phyloP scores from a whole-genome alignment of 2,329 filamentous ascomycete species.

The Pezizomycotina sp. region DNA sequence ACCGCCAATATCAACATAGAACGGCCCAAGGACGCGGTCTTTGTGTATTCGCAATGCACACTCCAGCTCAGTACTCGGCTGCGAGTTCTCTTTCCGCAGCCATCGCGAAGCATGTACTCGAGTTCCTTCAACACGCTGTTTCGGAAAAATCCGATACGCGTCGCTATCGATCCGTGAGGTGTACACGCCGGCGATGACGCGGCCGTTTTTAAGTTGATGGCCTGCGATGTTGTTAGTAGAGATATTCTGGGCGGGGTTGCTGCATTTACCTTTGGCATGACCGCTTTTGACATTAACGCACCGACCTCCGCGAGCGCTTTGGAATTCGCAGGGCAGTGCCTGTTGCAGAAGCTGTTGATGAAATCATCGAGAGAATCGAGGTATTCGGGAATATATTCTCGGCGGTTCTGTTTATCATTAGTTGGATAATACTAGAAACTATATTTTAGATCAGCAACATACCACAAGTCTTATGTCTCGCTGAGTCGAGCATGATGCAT shows the following conservation, averaged over 20 bases:
- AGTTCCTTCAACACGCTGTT: too few relatives aligned
- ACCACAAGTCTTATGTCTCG: conserved; percentile 26
- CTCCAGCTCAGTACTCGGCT: conserved; percentile 6
- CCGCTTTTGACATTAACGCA: conserved; percentile 33
- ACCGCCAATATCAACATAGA: conserved; percentile 25
- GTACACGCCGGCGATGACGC: too few relatives aligned
- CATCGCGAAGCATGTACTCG: too few relatives aligned
- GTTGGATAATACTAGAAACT: not conserved
- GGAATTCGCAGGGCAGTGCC: conserved; percentile 34
- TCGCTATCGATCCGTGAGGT: too few relatives aligned
- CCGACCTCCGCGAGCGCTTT: conserved; percentile 21
- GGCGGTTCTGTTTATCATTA: conserved; percentile 24
- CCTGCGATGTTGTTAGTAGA: conserved; percentile 30
- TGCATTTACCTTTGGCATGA: too few relatives aligned
- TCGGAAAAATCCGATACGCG: too few relatives aligned
- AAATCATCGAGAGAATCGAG: conserved; percentile 32
- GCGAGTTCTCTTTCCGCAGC: not conserved
- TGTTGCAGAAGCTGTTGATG: conserved; percentile 32
- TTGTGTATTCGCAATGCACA: conserved; percentile 30
- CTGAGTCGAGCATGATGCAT: conserved; percentile 36
- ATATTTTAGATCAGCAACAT: conserved; percentile 6
- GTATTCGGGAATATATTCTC: conserved; percentile 31
- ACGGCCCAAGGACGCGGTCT: conserved; percentile 25
- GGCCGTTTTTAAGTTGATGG: conserved; percentile 33
- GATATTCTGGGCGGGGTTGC: too few relatives aligned